Conservation (phyloP, 1,139 yeast species). For the Torulaspora globosa region DNA sequence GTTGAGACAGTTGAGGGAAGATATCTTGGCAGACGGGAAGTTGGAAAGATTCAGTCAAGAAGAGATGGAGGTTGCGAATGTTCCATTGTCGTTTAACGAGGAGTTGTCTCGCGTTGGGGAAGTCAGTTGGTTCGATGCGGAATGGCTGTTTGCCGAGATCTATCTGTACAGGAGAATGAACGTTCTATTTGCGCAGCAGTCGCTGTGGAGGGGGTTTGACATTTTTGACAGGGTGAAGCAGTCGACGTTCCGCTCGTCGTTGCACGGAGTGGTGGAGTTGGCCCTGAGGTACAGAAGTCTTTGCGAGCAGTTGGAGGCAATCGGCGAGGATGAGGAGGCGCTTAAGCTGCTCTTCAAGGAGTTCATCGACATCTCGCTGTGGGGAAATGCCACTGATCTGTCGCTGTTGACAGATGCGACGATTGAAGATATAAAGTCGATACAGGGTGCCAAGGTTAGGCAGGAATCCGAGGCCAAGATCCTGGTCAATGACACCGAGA, state of each 20-base stretch:
- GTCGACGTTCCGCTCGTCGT: conserved; percentile 69
- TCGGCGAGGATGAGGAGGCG: conserved; percentile 43
- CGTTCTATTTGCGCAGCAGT: conserved; percentile 41
- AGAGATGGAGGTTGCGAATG: conserved; percentile 42
- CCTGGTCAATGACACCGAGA: conserved; percentile 65
- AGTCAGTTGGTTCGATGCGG: conserved; percentile 75
- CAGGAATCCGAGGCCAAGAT: conserved; percentile 80
- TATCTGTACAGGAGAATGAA: conserved; percentile 70
- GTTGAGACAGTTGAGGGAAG: conserved; percentile 37
- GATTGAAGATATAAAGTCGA: conserved; percentile 79
- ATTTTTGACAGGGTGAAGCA: conserved; percentile 67
- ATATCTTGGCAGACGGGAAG: conserved; percentile 38
- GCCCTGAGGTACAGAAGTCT: conserved; percentile 64
- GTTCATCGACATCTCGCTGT: conserved; percentile 79
- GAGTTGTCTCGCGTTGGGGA: conserved; percentile 37
- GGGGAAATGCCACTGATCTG: conserved; percentile 98
- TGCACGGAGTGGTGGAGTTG: conserved; percentile 74
- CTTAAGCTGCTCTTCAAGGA: conserved; percentile 63
- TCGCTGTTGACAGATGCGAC: conserved; percentile 82
- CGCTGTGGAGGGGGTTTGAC: conserved; percentile 49
- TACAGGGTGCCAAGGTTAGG: conserved; percentile 88
- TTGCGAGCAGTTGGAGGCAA: conserved; percentile 26
- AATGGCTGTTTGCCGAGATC: conserved; percentile 89
- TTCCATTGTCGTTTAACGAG: conserved; percentile 51
- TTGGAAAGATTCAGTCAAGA: conserved; percentile 43